Conservation (phyloP, 371 early-diverging fungal genomes). For the Smittium culicis region DNA sequence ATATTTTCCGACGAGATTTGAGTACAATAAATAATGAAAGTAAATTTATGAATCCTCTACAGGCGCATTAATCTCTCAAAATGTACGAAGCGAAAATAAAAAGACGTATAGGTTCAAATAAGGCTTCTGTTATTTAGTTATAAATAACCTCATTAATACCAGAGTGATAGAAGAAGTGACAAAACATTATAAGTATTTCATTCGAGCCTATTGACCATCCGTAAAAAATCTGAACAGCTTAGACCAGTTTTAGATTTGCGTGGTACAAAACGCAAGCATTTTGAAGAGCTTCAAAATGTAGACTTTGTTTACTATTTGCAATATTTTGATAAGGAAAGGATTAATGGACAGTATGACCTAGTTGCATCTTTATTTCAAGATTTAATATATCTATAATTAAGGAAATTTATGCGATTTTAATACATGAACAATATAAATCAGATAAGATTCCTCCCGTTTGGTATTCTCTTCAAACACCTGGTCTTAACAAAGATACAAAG, state of each 20-base stretch:
- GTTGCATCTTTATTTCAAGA: not conserved
- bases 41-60: not conserved
- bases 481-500: not conserved
- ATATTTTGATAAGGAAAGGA: not conserved
- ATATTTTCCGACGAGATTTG: not conserved
- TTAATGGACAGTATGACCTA: not conserved
- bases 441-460: not conserved
- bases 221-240: not conserved
- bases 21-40: not conserved
- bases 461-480: not conserved
- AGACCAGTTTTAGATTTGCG: not conserved
- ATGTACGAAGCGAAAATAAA: not conserved
- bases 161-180: not conserved
- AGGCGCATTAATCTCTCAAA: not conserved
- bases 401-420: not conserved
- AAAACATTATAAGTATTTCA: not conserved
- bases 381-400: not conserved
- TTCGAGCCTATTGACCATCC: not conserved
- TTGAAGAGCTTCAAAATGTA: not conserved
- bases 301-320: not conserved
- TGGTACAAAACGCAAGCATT: not conserved
- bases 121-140: not conserved
- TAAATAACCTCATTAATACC: not conserved
- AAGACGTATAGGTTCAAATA: not conserved
- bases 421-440: not conserved